Evolutionary conservation across 225 moss, liverwort and hornwort genomes (phyloP), one percentile per base, ranked within the genome.

Genomic region (Marchantia paleacea): DNA sequence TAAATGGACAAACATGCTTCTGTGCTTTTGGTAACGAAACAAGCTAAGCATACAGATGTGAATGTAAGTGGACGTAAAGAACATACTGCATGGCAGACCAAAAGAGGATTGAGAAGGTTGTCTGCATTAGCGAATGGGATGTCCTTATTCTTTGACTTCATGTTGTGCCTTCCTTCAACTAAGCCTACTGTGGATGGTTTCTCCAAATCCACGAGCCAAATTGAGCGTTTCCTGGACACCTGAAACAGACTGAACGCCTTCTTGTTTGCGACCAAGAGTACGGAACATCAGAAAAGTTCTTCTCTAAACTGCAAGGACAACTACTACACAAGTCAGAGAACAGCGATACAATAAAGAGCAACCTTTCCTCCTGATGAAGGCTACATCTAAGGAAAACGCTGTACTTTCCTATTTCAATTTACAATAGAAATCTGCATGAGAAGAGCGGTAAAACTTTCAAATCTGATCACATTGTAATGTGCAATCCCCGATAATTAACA

Each of bases 1-100:
- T 39, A 39, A 39, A 39, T 39, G 39, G 5, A 39, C 39, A 39
- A 39, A 39, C 3, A 39, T 39, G 5, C 2, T 39, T 2, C 39
- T 39, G 39, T 39, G 39, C 39, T 39, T 39, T 39, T 39, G 5
- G 39, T 39, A 39, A 5, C 39, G 5, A 5, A 39, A 70, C 18
- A 10, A 22, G 20, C 71, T 20, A 71, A 22, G 12, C 50, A 50
- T 22, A 20, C 49, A 9, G 50, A 6, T 49, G 1, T 3, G 50
- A 19, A 48, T 3, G 49, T 11, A 2, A 2, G 39, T 49, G 18
- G 16, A 71, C 0, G 76, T 4, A 39, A 30, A 19, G 31, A 20
- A 10, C 76, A 20, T 77, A 77, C 77, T 9, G 77, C 77, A 49
- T 77, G 48, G 64, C 49, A 62, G 25, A 64, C 50, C 39, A 49